Evolutionary conservation across 1,139 yeast species (phyloP), one percentile per base, ranked within the genome.

Genomic region (Debaryomyces singareniensis): DNA sequence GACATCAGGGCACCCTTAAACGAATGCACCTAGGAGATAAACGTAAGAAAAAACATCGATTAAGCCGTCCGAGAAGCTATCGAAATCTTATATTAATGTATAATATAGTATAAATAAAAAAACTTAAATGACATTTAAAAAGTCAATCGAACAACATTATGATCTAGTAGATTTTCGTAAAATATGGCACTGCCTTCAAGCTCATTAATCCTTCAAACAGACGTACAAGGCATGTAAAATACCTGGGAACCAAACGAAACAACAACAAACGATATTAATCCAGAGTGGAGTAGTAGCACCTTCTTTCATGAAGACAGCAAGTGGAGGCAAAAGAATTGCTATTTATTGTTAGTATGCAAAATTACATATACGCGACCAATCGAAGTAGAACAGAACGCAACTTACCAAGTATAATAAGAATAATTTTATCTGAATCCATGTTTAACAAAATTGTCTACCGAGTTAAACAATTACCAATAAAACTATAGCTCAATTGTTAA

Each of bases 181-280:
- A 18, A 7, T 18, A 18, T 18, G 9, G n/a, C n/a, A n/a, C n/a
- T n/a, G n/a, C n/a, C n/a, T n/a, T n/a, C 11, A 7, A 18, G n/a
- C 7, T 13, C 11, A 16, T 26, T 50, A 51, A 38, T 53, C 48
- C 42, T 49, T 53, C 42, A 73, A 54, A 30, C 75, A 82, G 45
- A 76, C 61, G 56, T 76, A 80, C 44, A 78, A 55, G 30, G 87
- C 87, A 49, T 79, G 84, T 42, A 80, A 58, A 53, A 78, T 78
- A 59, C 80, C 87, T 43, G 87, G 89, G 76, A 80, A 77, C 76
- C 76, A 80, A 44, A 73, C 61, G 48, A 75, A 73, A 44, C 66
- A 42, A 63, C 86, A 78, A 48, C 77, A 69, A 33, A 76, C 51
- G 39, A 75, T 48, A 61, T 78, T 79, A 49, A 80, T 68, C 56